A percentile compares a stretch with the other conserved stretches of the same genome.
Conservation (phyloP, 495 filamentous ascomycete species). For the Xylaria palmicola region DNA sequence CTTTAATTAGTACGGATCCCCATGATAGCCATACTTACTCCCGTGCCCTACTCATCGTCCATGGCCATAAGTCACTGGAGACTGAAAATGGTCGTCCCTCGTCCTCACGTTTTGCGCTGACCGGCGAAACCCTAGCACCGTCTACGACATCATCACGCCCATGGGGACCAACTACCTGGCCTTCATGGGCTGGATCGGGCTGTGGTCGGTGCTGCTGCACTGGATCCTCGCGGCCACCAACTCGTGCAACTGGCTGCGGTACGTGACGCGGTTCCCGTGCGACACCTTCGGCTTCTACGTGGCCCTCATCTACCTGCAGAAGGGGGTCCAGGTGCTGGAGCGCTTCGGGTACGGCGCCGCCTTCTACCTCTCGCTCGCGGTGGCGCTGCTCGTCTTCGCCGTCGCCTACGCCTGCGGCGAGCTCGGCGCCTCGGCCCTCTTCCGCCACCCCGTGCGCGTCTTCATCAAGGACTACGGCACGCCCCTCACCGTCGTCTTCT, state of each 20-base stretch:
- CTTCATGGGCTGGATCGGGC: slow-evolving; percentile 84
- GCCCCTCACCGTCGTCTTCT: slow-evolving; percentile 80
- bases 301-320: slow-evolving; percentile 82
- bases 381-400: slow-evolving; percentile 71
- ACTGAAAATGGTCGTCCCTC: too few species aligned
- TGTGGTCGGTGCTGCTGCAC: slow-evolving; percentile 83
- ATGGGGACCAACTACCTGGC: slow-evolving; percentile 69
- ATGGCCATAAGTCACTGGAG: background rate
- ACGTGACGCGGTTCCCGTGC: slow-evolving; percentile 81
- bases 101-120: slow-evolving; percentile 13
- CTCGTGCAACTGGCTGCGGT: slow-evolving; percentile 73
- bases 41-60: background rate
- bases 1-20: slow-evolving; percentile 66
- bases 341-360: slow-evolving; percentile 52
- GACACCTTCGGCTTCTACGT: slow-evolving; percentile 91
- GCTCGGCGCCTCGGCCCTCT: slow-evolving; percentile 66
- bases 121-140: slow-evolving; percentile 50
- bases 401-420: slow-evolving; percentile 69
- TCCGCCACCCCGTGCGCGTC: slow-evolving; percentile 67
- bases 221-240: slow-evolving; percentile 78
- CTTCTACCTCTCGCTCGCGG: slow-evolving; percentile 73
- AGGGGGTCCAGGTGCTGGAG: slow-evolving; percentile 76
- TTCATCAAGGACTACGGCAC: slow-evolving; percentile 85
- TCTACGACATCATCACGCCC: slow-evolving; percentile 75
- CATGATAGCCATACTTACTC: background rate